Base-by-base conservation (phyloP, 2,329 filamentous ascomycete species). In the Colletotrichum gloeosporioides region DNA sequence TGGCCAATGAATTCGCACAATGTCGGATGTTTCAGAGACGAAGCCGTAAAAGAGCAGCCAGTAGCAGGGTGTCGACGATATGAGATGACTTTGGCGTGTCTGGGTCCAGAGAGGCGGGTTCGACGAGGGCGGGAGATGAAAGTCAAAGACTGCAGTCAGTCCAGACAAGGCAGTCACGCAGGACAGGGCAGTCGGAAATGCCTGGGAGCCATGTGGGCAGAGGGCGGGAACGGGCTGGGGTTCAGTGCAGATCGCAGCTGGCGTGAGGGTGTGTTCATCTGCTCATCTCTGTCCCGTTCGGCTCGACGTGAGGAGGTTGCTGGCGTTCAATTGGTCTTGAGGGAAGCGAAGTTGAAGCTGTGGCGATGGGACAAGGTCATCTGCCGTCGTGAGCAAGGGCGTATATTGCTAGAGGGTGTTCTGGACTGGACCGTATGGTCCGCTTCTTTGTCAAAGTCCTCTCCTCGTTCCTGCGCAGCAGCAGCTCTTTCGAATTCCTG, bases 171-270 rank as follows among this genome's bases (percentile, higher is more conserved):
- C 32, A 39, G 36, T 15, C 36, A 39, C 36, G 36, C 36, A 55
- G 53, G 55, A 69, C 13, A 62, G 15, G 63, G 55, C 27, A 44
- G 65, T 22, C 44, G 66, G 27, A 64, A 29, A 69, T 73, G 71
- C 73, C 57, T 69, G 70, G 65, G 49, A 36, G 64, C 74, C 74
- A 76, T 76, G 70, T 76, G 74, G 64, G 59, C 59, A 59, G 34
- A 22, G 9, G 59, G 25, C 70, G 64, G 65, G 22, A 74, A 65
- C 59, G 53, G 70, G 73, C 57, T 73, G 22, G 73, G 73, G 34
- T 65, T 61, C 59, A 69, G 34, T 32, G 70, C 73, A 53, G 73
- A 76, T 73, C 73, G 36, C 65, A 25, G 64, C 36, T 68, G 65
- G n/a, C 29, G 69, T 55, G 63, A 73, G 70, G 74, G 69, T 65